Conservation (phyloP, 257 asterid genomes). For the Solanum paucissectum region DNA sequence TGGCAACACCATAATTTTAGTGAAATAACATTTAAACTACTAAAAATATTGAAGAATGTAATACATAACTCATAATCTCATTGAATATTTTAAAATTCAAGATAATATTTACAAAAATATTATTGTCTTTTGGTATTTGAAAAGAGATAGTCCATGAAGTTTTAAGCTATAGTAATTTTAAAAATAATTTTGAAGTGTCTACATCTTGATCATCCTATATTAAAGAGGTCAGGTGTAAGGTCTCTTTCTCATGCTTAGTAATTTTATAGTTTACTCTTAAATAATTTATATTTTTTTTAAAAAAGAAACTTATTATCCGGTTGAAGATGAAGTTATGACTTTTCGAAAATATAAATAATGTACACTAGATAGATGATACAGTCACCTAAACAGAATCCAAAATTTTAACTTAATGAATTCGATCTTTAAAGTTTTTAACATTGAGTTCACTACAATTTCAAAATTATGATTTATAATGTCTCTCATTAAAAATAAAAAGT, state of each 20-base stretch:
- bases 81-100: no score
- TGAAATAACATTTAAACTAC: not conserved
- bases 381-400: not conserved
- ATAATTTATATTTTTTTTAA: no score
- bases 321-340: not conserved
- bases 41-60: not conserved
- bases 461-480: not conserved
- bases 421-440: not conserved
- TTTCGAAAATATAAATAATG: not conserved
- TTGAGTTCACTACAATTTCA: not conserved
- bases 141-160: not conserved
- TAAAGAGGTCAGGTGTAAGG: not conserved
- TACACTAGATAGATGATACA: no score
- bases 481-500: not conserved
- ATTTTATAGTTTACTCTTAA: not conserved
- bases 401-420: not conserved
- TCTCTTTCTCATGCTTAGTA: not conserved
- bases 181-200: not conserved
- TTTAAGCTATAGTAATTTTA: not conserved
- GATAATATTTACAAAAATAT: no score
- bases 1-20: not conserved
- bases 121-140: not conserved
- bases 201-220: not conserved
- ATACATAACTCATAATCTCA: not conserved
- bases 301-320: not conserved